Conservation (phyloP, 2,329 filamentous ascomycete genomes). For the Venturia pyrina region DNA sequence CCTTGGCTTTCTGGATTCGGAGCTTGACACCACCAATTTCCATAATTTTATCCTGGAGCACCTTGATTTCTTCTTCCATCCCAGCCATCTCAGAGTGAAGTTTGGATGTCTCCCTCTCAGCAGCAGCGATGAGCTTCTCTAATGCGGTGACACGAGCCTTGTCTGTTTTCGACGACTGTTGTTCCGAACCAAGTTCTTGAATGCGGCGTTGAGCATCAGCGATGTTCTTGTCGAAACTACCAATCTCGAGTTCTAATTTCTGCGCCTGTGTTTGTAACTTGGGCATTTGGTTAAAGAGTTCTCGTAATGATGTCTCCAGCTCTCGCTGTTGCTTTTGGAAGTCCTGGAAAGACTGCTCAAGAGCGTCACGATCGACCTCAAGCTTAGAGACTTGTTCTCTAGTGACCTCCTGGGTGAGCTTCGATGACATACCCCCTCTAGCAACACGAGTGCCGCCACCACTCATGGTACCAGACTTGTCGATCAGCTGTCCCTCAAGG, state of each 20-base stretch:
- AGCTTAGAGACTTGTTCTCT: constrained; percentile 84
- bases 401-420: constrained; percentile 74
- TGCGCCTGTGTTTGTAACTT: constrained; percentile 82
- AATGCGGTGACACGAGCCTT: constrained; percentile 62
- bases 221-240: constrained; percentile 76
- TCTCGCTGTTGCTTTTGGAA: constrained; percentile 79
- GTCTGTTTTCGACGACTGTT: constrained; percentile 72
- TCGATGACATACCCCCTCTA: constrained; percentile 92
- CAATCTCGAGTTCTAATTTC: constrained; percentile 80
- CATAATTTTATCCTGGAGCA: constrained; percentile 95
- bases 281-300: constrained; percentile 69
- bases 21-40: constrained; percentile 91
- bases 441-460: constrained; percentile 88
- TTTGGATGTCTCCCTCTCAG: constrained; percentile 69
- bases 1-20: constrained; percentile 78
- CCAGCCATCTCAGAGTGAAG: constrained; percentile 78
- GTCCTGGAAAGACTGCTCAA: constrained; percentile 72
- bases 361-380: constrained; percentile 73
- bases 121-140: constrained; percentile 64
- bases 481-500: constrained; percentile 87
- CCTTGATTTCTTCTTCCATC: constrained; percentile 86
- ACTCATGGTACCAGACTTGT: constrained; percentile 98
- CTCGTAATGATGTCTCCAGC: constrained; percentile 50
- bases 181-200: constrained; percentile 71
- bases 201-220: constrained; percentile 75